Evolutionary conservation across 2,329 filamentous ascomycete species (phyloP), one percentile per base, ranked within the genome.

Genomic region (Paracoccidioides brasiliensis): DNA sequence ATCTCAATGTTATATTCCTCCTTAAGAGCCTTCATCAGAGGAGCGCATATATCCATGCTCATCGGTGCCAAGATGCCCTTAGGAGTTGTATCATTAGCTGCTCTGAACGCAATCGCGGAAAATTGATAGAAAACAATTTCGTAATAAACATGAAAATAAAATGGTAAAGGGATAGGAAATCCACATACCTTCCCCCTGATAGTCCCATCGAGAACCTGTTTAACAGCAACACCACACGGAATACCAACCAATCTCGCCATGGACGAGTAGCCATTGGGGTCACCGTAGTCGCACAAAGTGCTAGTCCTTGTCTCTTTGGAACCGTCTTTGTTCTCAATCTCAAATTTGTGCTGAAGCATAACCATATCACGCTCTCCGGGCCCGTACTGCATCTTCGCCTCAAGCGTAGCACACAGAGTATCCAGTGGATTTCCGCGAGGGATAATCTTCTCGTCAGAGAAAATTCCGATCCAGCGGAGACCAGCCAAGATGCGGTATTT

Each of bases 341-440:
- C 83, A 70, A 95, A 94, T 75, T 71, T 74, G 65, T 76, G 74
- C 64, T 76, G 74, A 40, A 77, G 66, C 74, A 86, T 81, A 61
- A 93, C 86, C 62, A 94, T 76, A 71, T 95, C 90, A 57, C 90
- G 84, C 81, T 95, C 89, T 58, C 80, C 85, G 64, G 85, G 77
- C 66, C 81, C 85, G 71, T 85, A 95, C 72, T 87, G 81, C 88
- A 95, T 94, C 82, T 94, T 95, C 78, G 87, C 75, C 78, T 95
- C 89, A 35, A 95, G 80, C 3, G 83, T 86, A 37, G 88, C 88
- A 75, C 90, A 95, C 42, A 95, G 82, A n/a, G 87, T 91, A 71
- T 95, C 90, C 30, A 95, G 80, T 3, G 89, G 86, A 76, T 88
- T 95, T 55, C 83, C 85, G 55, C 82, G 77, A 33, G 88, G 84